These are phyloP conservation scores for Metschnikowia matae DNA, from an alignment of 805 yeast genomes.

Conservation along the genomic window DNA sequence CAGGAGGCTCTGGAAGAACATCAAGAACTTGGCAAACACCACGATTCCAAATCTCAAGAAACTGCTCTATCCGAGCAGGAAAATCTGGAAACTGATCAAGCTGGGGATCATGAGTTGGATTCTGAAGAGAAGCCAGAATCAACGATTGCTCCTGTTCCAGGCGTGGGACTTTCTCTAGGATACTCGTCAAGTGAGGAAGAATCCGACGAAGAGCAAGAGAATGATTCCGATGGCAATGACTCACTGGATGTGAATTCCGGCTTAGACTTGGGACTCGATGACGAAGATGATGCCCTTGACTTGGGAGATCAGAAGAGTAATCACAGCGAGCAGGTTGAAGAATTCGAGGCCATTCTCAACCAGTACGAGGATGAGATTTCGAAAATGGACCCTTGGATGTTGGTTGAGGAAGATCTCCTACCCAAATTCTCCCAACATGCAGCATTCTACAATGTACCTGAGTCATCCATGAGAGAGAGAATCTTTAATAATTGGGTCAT, in stretches of 20 bases:
- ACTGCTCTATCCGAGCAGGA: background rate
- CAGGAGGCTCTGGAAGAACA: background rate
- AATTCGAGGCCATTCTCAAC: constrained; percentile 27
- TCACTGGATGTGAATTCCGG: constrained; percentile 9
- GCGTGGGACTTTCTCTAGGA: constrained; percentile 19
- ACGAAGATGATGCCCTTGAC: constrained; percentile 1
- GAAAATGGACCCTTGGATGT: constrained; percentile 34
- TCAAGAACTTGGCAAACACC: background rate
- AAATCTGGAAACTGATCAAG: background rate
- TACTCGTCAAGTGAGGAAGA: constrained; percentile 26
- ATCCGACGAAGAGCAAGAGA: constrained; percentile 1
- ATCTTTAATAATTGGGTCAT: constrained; percentile 14
- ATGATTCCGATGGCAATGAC: background rate
- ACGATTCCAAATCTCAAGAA: background rate
- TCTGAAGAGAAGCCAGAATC: background rate
- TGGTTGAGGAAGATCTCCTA: constrained; percentile 35
- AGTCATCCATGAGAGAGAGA: constrained; percentile 14
- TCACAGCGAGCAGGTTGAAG: background rate
- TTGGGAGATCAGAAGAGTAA: background rate
- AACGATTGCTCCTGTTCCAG: background rate
- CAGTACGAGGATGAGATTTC: constrained; percentile 23
- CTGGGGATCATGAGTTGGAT: background rate
- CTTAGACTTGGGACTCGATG: constrained; percentile 16
- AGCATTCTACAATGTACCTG: constrained; percentile 24
- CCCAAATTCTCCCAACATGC: constrained; percentile 25